Conservation (phyloP, 768 basidiomycete species). For the Russula olivacea region DNA sequence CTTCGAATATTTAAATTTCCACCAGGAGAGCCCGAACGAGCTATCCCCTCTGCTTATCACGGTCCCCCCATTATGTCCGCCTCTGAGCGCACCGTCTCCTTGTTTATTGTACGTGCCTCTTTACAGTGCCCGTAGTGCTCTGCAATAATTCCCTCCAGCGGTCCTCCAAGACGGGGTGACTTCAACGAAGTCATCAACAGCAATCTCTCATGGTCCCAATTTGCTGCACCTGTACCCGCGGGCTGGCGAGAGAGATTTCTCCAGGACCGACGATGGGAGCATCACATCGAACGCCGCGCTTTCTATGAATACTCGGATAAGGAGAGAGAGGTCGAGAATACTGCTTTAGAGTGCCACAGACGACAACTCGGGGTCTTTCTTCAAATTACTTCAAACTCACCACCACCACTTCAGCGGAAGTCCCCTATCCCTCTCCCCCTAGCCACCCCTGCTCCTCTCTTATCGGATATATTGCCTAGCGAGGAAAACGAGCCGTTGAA, state of each 20-base stretch:
- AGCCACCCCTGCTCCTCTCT: neutral
- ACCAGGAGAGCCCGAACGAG: slow-evolving; percentile 5
- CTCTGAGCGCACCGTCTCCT: slow-evolving; percentile 4
- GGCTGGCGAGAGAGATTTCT: slow-evolving; percentile 16
- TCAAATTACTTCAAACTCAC: neutral
- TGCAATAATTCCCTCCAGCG: neutral
- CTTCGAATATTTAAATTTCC: slow-evolving; percentile 16
- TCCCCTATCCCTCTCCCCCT: slow-evolving; percentile 2
- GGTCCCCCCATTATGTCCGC: slow-evolving; percentile 8
- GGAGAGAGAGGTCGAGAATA: slow-evolving; percentile 12
- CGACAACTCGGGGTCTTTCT: slow-evolving; percentile 1
- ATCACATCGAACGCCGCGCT: slow-evolving; percentile 3
- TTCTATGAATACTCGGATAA: slow-evolving; percentile 2
- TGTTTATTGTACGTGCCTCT: slow-evolving; percentile 12
- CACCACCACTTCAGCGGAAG: slow-evolving; percentile 11
- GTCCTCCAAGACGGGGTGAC: slow-evolving; percentile 13
- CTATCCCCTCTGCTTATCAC: slow-evolving; percentile 12
- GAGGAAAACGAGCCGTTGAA: neutral
- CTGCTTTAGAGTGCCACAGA: slow-evolving; percentile 12
- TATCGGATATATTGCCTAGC: neutral
- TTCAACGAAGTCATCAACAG: slow-evolving; percentile 8
- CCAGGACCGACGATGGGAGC: slow-evolving; percentile 13
- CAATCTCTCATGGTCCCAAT: slow-evolving; percentile 20
- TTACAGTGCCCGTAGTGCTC: no score
- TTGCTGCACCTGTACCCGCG: slow-evolving; percentile 15